phyloP scores from a whole-genome alignment of 2,329 filamentous ascomycete species.

The Cladosporium sp. region DNA sequence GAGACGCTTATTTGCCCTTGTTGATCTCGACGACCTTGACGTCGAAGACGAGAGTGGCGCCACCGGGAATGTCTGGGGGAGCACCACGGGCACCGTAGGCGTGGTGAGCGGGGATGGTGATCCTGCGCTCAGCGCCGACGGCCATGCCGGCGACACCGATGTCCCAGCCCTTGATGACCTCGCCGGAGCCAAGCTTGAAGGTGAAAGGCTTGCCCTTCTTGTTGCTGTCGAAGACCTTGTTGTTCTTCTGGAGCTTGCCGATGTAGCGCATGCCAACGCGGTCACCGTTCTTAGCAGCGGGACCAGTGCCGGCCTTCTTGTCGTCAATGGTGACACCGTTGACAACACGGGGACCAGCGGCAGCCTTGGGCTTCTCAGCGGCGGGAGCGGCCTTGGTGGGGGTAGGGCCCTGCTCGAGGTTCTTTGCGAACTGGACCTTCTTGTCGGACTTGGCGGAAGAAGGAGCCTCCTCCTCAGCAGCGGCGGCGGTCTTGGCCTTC shows the following conservation, averaged over 20 bases:
- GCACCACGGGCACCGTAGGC: constrained; percentile 81
- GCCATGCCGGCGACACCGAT: constrained; percentile 90
- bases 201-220: constrained; percentile 98
- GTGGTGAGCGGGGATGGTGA: constrained; percentile 82
- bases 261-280: constrained; percentile 95
- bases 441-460: constrained; percentile 68
- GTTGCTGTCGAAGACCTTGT: constrained; percentile 96
- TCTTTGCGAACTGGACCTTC: constrained; percentile 99
- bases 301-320: constrained; percentile 85
- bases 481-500: constrained; percentile 73
- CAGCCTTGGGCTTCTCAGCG: constrained; percentile 47
- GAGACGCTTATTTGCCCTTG: constrained; percentile 39
- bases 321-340: constrained; percentile 92
- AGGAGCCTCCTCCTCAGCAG: constrained; percentile 56
- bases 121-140: constrained; percentile 87
- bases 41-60: constrained; percentile 91
- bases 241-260: constrained; percentile 84
- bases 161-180: constrained; percentile 99
- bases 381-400: constrained; percentile 57
- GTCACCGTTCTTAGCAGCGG: constrained; percentile 85
- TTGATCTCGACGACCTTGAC: constrained; percentile 55
- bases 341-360: constrained; percentile 73
- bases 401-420: constrained; percentile 95
- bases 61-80: constrained; percentile 81
- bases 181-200: constrained; percentile 90